Conservation (phyloP, 768 basidiomycete genomes). For the Hygrophoropsis aurantiaca region DNA sequence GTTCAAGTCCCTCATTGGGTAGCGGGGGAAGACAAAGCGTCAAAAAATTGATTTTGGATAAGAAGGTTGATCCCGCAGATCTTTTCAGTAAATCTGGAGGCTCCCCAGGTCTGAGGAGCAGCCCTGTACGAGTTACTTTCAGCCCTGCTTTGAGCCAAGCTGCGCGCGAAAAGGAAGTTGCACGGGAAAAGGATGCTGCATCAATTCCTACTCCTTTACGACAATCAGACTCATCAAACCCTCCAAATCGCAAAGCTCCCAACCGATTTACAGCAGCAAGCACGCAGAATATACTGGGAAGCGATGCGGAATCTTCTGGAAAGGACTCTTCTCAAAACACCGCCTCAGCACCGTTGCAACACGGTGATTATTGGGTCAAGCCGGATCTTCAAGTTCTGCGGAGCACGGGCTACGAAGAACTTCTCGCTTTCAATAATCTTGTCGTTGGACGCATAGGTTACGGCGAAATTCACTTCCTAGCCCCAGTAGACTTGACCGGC, state of each 20-base stretch:
- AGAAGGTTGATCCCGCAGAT: constrained; percentile 75
- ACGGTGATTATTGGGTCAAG: constrained; percentile 91
- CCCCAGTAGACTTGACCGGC: constrained; percentile 85
- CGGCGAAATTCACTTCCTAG: constrained; percentile 80
- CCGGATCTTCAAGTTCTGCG: constrained; percentile 76
- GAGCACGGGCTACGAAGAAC: constrained; percentile 67
- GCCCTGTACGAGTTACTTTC: constrained; percentile 58
- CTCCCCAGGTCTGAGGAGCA: constrained; percentile 29
- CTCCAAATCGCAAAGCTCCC: constrained; percentile 37
- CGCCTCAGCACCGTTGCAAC: constrained; percentile 47
- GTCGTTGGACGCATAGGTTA: constrained; percentile 90
- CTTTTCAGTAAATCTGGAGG: constrained; percentile 55
- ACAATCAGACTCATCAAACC: constrained; percentile 34
- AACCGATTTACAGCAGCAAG: constrained; percentile 43
- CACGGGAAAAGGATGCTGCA: constrained; percentile 33
- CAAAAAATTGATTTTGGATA: constrained; percentile 90
- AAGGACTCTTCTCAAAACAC: constrained; percentile 17
- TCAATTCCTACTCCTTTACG: constrained; percentile 15
- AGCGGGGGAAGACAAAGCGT: constrained; percentile 77
- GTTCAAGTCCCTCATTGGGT: constrained; percentile 63
- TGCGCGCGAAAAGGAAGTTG: constrained; percentile 70
- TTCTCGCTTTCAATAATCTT: constrained; percentile 73
- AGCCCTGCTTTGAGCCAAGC: constrained; percentile 75
- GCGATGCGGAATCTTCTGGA: constrained; percentile 18
- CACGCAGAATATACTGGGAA: constrained; percentile 24